Evolutionary conservation across 176 grass and related monocot species (phyloP).

Genomic region (Pontederia paniculata): DNA sequence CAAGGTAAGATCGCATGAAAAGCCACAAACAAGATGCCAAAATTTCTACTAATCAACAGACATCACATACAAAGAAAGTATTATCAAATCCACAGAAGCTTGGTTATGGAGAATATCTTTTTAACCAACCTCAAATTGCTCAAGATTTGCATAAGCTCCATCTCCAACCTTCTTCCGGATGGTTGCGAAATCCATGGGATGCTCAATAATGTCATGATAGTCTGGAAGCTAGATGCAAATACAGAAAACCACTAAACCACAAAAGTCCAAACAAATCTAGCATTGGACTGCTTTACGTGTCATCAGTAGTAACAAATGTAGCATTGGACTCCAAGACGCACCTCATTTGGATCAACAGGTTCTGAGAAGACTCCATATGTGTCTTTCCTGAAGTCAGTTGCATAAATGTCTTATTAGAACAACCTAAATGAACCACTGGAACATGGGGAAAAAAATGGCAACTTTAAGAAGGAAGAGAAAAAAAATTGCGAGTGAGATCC

Average conservation of each 20-base stretch:
- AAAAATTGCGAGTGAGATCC: neutral
- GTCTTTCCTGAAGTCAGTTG: slow-evolving; percentile 71
- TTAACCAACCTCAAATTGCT: slow-evolving; percentile 80
- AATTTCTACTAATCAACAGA: no score
- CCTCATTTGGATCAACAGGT: slow-evolving; percentile 86
- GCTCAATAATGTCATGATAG: slow-evolving; percentile 86
- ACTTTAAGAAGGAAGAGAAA: no score
- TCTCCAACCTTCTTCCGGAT: slow-evolving; percentile 60
- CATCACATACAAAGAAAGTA: no score
- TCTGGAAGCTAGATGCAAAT: slow-evolving; percentile 63
- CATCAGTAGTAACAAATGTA: no score
- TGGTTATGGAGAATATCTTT: neutral
- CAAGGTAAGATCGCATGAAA: no score
- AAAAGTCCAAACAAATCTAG: neutral
- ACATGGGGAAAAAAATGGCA: no score
- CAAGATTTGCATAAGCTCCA: slow-evolving; percentile 53
- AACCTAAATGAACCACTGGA: neutral
- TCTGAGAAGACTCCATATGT: slow-evolving; percentile 83
- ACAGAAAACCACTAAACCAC: neutral
- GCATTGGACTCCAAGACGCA: slow-evolving; percentile 1
- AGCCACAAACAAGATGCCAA: no score
- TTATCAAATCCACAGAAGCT: neutral
- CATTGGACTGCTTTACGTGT: no score
- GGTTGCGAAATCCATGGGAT: slow-evolving; percentile 94
- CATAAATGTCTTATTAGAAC: slow-evolving; percentile 8